These are phyloP conservation scores for Neofusicoccum cordaticola DNA, from an alignment of 2,329 filamentous ascomycete species.

Conservation along the genomic window DNA sequence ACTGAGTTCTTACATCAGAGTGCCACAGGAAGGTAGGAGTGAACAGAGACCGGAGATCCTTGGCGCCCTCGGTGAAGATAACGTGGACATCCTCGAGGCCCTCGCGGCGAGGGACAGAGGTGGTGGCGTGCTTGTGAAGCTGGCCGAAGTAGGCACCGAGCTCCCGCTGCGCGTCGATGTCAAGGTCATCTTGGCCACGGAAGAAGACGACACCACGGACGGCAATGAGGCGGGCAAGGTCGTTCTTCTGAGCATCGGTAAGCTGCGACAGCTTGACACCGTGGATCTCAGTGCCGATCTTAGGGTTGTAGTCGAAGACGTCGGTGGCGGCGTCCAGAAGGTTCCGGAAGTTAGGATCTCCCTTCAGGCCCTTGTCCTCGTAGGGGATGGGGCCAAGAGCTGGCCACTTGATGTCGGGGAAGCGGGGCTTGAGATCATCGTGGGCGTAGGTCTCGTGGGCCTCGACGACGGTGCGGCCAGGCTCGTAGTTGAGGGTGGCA, in stretches of 20 bases:
- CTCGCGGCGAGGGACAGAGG: slow-evolving; percentile 47
- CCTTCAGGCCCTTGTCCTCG: slow-evolving; percentile 53
- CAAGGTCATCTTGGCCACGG: slow-evolving; percentile 53
- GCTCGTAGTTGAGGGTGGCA: slow-evolving; percentile 40
- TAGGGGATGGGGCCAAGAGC: slow-evolving; percentile 50
- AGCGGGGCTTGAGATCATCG: slow-evolving; percentile 52
- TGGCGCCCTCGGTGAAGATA: slow-evolving; percentile 52
- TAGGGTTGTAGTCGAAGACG: slow-evolving; percentile 57
- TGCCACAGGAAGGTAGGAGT: slow-evolving; percentile 57
- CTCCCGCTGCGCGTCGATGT: slow-evolving; percentile 52
- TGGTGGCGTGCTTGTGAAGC: slow-evolving; percentile 57
- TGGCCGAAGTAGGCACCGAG: slow-evolving; percentile 54
- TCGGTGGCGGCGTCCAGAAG: slow-evolving; percentile 52
- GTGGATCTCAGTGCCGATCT: slow-evolving; percentile 54
- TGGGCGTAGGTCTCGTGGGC: slow-evolving; percentile 49
- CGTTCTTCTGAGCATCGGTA: slow-evolving; percentile 53
- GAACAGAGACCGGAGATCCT: slow-evolving; percentile 54
- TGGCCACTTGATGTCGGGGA: slow-evolving; percentile 54
- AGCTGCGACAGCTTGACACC: slow-evolving; percentile 52
- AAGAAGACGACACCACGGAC: slow-evolving; percentile 59
- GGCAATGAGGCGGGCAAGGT: slow-evolving; percentile 53
- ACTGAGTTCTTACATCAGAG: slow-evolving; percentile 45
- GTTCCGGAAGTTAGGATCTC: slow-evolving; percentile 54
- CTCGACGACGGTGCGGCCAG: slow-evolving; percentile 47
- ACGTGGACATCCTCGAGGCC: slow-evolving; percentile 58